Base-by-base conservation (phyloP, 345 rosid species). In the Mercurialis annua region DNA sequence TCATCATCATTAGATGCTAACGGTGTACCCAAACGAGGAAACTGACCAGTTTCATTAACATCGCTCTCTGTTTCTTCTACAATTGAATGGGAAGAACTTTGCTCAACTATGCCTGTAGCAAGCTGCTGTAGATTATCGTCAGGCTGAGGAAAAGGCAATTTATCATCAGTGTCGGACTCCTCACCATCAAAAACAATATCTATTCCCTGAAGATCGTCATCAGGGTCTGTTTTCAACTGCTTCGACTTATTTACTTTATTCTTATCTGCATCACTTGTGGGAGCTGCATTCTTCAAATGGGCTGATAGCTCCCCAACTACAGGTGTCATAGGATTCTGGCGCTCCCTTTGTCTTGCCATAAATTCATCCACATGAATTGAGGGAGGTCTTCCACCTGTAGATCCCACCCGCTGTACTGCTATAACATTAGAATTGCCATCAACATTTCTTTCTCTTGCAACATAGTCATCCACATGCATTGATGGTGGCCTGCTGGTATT, bases 391-490 rank as follows among this genome's bases (percentile, higher is more conserved):
- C 99, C 99, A 68, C 98, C 88, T 66, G 90, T 79, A 67, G 96
- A 89, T 66, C 96, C 99, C 59, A 64, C 82, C 54, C 99, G 81
- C 64, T 83, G 89, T 65, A 88, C 83, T 23, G 97, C 86, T 64
- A 92, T 91, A 44, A 85, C 90, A 82, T 85, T 89, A 76, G 97
- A 87, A 81, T 84, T 86, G 68, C 84, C 84, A 68, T 92, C 99
- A 59, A 77, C 85, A 74, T 81, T 90, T 80, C 97, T 89, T 81
- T 94, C 99, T 79, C 96, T 84, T 18, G 99, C 98, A 69, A 91
- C 97, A 83, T 94, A 94, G 82, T 94, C 99, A 78, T 94, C 98
- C 71, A 94, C 99, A 65, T 94, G 98, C 99, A 94, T 87, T 71
- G 99, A 94, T 44, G 99, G 98, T 55, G 99, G 97, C 82, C 98